Base-by-base conservation (phyloP, 2,329 filamentous ascomycete genomes). In the Cryphonectria parasitica region DNA sequence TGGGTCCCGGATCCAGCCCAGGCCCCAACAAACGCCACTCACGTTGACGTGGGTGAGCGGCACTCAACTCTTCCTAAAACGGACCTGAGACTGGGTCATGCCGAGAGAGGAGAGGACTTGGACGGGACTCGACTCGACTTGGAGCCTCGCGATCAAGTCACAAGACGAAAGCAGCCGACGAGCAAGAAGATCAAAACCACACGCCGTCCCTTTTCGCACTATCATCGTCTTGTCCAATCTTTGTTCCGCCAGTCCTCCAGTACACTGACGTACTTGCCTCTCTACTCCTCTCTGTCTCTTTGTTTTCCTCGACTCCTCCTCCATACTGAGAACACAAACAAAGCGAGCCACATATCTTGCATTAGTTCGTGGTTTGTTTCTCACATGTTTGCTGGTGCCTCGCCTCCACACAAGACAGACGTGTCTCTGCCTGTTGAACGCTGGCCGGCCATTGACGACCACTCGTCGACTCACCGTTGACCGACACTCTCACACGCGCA, bases 401-500 rank as follows among this genome's bases (percentile, higher is more conserved):
- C 60, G 28, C 31, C 58, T 39, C 31, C 31, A 34, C 58, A 3
- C 31, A 64, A 39, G 43, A 13, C 31, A 64, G 61, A 64, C 61
- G 61, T 64, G 61, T 64, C 61, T 64, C 61, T 64, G 61, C 61
- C 22, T 28, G 10, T 45, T 36, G 17, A 39, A 39, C 64, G 22
- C 28, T 31, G 25, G 43, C 63, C 49, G 49, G 45, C 45, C 31
- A 52, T n/a, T 39, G 31, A 34, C 34, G 22, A 36, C 56, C 39
- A 61, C 56, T 43, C 66, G n/a, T 67, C 66, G 43, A 52, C 17
- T 65, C 64, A 65, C 54, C 54, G 28, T 58, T 58, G 54, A 58
- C 41, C 28, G 63, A 61, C 31, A 61, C 34, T 39, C 58, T 39
- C 58, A 36, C 58, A n/a, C 25, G 17, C 52, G 13, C 56, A 19